Evolutionary conservation across 495 filamentous ascomycete genomes (phyloP).

Genomic region (Lasiosphaeria miniovina): DNA sequence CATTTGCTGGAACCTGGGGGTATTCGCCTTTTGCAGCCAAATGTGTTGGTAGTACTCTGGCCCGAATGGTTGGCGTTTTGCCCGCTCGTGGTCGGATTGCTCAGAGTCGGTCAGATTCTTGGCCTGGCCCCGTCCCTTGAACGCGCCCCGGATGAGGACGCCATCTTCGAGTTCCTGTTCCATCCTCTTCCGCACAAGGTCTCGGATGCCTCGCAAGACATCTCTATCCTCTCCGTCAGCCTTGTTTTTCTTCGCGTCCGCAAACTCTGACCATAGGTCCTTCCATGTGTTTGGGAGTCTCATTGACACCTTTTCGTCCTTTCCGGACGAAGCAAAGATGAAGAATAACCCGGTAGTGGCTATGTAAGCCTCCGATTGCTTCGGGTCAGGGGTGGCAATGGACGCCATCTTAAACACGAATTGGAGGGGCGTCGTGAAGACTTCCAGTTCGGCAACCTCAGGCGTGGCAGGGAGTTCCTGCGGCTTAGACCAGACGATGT

Average conservation of each 20-base stretch:
- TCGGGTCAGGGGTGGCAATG: conserved; percentile 68
- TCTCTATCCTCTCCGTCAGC: conserved; percentile 65
- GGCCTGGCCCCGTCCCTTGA: conserved; percentile 59
- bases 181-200: conserved; percentile 54
- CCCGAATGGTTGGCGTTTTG: conserved; percentile 28
- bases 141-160: conserved; percentile 67
- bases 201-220: conserved; percentile 58
- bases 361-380: conserved; percentile 83
- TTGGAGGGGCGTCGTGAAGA: conserved; percentile 37
- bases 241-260: conserved; percentile 63
- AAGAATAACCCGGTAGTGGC: conserved; percentile 79
- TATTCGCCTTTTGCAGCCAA: conserved; percentile 68
- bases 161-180: conserved; percentile 66
- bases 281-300: conserved; percentile 77
- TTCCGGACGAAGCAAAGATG: conserved; percentile 69
- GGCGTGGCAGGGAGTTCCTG: conserved; percentile 55
- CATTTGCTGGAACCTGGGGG: conserved; percentile 59
- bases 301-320: conserved; percentile 81
- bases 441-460: conserved; percentile 43
- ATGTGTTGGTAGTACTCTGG: conserved; percentile 55
- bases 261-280: conserved; percentile 80
- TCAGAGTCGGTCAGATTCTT: conserved; percentile 48
- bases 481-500: conserved; percentile 74
- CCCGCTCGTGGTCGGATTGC: conserved; percentile 38
- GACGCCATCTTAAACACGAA: conserved; percentile 66